Evolutionary conservation across 108 stramenopile genomes (phyloP).

Genomic region (Cyclotella choctawhatcheeana): DNA sequence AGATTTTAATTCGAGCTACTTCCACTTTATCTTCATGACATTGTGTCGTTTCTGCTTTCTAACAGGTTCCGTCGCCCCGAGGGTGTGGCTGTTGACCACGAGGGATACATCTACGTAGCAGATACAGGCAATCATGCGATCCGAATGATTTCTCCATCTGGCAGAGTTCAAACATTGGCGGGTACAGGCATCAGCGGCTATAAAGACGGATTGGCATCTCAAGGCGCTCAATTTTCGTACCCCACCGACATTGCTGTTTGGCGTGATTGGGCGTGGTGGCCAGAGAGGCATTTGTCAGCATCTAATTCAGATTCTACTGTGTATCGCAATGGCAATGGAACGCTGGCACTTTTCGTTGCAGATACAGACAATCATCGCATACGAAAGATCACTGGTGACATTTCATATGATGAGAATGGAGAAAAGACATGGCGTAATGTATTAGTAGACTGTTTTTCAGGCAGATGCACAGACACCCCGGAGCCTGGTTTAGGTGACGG

Average conservation of each 20-base stretch:
- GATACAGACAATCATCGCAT: slow-evolving; percentile 88
- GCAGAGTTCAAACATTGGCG: slow-evolving; percentile 73
- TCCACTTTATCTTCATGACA: no score
- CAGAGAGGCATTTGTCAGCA: slow-evolving; percentile 33
- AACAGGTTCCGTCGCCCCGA: slow-evolving; percentile 66
- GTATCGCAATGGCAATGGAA: slow-evolving; percentile 49
- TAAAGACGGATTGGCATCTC: slow-evolving; percentile 44
- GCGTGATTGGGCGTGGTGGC: slow-evolving; percentile 68
- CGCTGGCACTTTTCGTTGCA: slow-evolving; percentile 59
- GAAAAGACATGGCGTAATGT: slow-evolving; percentile 56
- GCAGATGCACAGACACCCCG: slow-evolving; percentile 60
- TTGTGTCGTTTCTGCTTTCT: no score
- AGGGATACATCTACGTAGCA: slow-evolving; percentile 85
- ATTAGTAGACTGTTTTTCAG: slow-evolving; percentile 59
- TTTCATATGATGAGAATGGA: slow-evolving; percentile 28
- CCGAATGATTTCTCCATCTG: slow-evolving; percentile 61
- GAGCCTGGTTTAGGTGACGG: slow-evolving; percentile 81
- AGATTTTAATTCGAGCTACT: no score
- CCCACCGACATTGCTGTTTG: slow-evolving; percentile 75
- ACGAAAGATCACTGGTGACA: slow-evolving; percentile 53
- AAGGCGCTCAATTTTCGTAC: slow-evolving; percentile 63
- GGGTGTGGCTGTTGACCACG: slow-evolving; percentile 81
- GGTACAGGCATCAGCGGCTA: slow-evolving; percentile 54
- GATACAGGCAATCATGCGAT: slow-evolving; percentile 91
- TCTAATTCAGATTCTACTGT: slow-evolving; percentile 52